Percentiles rank a stretch among this genome's conserved stretches.
These are phyloP conservation scores for Ogataea haglerorum DNA, from an alignment of 805 yeast species.

Conservation along the genomic window DNA sequence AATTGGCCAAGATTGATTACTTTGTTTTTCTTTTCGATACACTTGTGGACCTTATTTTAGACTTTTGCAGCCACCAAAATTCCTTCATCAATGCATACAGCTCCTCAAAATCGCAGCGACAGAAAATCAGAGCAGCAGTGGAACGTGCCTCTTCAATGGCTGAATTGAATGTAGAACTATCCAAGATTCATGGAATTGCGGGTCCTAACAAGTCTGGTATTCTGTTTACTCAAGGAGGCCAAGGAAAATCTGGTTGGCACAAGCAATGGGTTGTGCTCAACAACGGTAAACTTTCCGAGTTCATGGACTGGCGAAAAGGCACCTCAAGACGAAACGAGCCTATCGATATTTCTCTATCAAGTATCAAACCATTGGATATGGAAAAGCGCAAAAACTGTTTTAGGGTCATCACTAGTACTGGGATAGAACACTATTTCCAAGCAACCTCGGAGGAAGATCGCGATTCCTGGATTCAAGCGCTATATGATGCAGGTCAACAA, in stretches of 20 bases:
- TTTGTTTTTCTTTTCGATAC: constrained; percentile 30
- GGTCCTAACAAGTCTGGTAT: constrained; percentile 40
- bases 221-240: constrained; percentile 56
- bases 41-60: constrained; percentile 16
- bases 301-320: constrained; percentile 77
- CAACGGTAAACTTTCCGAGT: constrained; percentile 67
- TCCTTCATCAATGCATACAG: constrained; percentile 12
- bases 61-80: constrained; percentile 15
- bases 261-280: constrained; percentile 80
- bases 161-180: constrained; percentile 39
- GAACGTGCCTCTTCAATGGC: constrained; percentile 19
- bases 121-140: constrained; percentile 16
- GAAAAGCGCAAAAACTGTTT: constrained; percentile 60
- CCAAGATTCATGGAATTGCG: constrained; percentile 31
- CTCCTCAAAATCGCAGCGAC: constrained; percentile 18
- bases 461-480: constrained; percentile 61
- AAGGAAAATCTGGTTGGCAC: constrained; percentile 74
- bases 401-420: constrained; percentile 69
- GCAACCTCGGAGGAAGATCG: constrained; percentile 67
- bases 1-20: constrained; percentile 31
- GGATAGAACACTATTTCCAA: constrained; percentile 67
- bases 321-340: constrained; percentile 59
- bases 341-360: constrained; percentile 66
- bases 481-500: constrained; percentile 50
- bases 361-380: constrained; percentile 45